Conservation (phyloP, 371 early-diverging fungal genomes). For the Mucor piriformis region DNA sequence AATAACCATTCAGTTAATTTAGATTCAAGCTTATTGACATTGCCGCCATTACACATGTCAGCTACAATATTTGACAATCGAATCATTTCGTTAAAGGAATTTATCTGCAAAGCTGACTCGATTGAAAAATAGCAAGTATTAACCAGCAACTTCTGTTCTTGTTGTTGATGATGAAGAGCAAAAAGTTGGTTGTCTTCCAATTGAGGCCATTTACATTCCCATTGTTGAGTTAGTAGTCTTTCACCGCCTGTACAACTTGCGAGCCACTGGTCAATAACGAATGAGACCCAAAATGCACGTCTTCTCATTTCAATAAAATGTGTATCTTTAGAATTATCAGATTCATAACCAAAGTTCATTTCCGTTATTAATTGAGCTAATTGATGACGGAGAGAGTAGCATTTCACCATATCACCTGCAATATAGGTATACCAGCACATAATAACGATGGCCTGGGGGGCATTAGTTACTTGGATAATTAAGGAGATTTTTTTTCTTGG, state of each 20-base stretch:
- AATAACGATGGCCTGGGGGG: slow-evolving; percentile 37
- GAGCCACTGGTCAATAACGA: slow-evolving; percentile 47
- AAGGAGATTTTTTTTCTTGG: neutral
- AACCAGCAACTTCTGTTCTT: neutral
- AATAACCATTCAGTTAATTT: slow-evolving; percentile 44
- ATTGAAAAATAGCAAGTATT: slow-evolving; percentile 4
- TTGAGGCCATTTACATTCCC: slow-evolving; percentile 37
- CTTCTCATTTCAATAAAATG: slow-evolving; percentile 37
- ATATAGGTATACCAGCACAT: slow-evolving; percentile 49
- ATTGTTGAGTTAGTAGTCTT: slow-evolving; percentile 5
- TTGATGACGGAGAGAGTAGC: slow-evolving; percentile 25
- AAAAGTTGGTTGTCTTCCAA: slow-evolving; percentile 44
- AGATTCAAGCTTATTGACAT: slow-evolving; percentile 7
- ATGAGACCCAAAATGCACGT: slow-evolving; percentile 45
- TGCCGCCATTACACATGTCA: slow-evolving; percentile 15
- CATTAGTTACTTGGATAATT: neutral
- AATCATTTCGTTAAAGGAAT: slow-evolving; percentile 43
- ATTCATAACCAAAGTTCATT: slow-evolving; percentile 12
- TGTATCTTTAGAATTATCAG: slow-evolving; percentile 12
- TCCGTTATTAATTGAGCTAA: slow-evolving; percentile 14
- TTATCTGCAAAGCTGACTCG: slow-evolving; percentile 33
- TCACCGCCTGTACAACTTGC: slow-evolving; percentile 28
- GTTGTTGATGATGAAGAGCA: slow-evolving; percentile 3
- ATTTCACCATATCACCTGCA: slow-evolving; percentile 33
- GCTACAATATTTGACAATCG: slow-evolving; percentile 34